Base-by-base conservation (phyloP, 2,329 filamentous ascomycete genomes). In the Colletotrichum agaves region DNA sequence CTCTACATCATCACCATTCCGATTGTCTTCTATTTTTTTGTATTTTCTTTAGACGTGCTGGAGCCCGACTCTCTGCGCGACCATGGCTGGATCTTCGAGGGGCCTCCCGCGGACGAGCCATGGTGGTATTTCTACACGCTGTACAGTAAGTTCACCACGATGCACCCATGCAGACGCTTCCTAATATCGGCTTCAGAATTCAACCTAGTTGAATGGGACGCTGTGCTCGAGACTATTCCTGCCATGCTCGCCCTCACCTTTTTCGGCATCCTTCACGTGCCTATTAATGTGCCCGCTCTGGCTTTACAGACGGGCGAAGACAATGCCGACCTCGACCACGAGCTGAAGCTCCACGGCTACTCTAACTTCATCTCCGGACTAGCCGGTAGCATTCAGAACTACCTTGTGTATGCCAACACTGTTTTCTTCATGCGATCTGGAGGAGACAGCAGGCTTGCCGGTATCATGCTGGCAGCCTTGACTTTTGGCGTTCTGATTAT, bases 71-170 rank as follows among this genome's bases (percentile, higher is more conserved):
- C 83, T 12, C 81, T 98, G 49, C 90, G 94, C 60, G 79, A 87
- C 10, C 82, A 85, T 55, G 96, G 96, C 17, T 99, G 96, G 96
- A 91, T 98, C 11, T 99, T 99, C 74, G 87, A 93, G 73, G 91
- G 91, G 0, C 95, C 96, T 1, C 91, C 91, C 50, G 90, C 91
- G 10, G 92, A 88, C 12, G 93, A 97, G 73, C 94, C 96, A 0
- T 99, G 97, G 89, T 99, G 96, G 88, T 94, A 96, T 76, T 99
- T 99, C 75, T 99, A 97, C 80, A 97, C 93, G 0, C 87, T 98
- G 53, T 99, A 97, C 79, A 90, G 93, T 95, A 84, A 85, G 89
- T 82, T 15, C 15, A 17, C 15, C 33, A 5, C 11, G 21, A n/a
- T 37, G 11, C 12, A 5, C 41, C 33, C 12, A 8, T 13, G 3